Base-by-base conservation (phyloP, 805 yeast species). In the Dipodascopsis uninucleata region DNA sequence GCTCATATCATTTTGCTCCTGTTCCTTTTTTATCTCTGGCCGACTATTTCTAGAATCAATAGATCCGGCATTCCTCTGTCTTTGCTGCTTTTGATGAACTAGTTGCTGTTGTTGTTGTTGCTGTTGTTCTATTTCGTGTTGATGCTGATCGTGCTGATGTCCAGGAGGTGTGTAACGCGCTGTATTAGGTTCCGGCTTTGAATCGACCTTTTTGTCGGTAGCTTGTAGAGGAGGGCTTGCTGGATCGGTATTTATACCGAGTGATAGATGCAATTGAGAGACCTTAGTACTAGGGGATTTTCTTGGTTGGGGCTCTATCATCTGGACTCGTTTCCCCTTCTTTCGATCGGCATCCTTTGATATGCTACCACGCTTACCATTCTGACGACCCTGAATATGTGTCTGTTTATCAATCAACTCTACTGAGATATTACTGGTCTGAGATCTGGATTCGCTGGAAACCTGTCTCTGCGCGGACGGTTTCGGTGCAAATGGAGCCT, bases 51-150 rank as follows among this genome's bases (percentile, higher is more conserved):
- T 14, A 12, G 35, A 7, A n/a, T 5, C 35, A 24, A 26, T 26
- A 26, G 29, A 26, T 12, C 29, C 29, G n/a, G 29, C 10, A 12
- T 47, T 31, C 26, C 21, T 47, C 28, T 35, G 46, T 31, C 37
- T 36, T 23, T 41, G 47, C 7, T 35, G 50, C 28, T 33, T 47
- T 17, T 43, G 51, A 12, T 23, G 51, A 9, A 20, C 39, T 24
- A n/a, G 41, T 25, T 35, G 49, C 36, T 21, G n/a, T 25, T 40
- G 58, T 22, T 6, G 43, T n/a, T 26, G 45, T 33, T 17, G 36
- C 17, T 24, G 33, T 35, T 23, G 49, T 14, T 31, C 52, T 25
- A 39, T 47, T 17, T 45, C 43, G 20, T 46, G 56, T 26, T 52
- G 57, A 18, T 38, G 53, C 31, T 33, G 43, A 26, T 33, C 45